phyloP scores from a whole-genome alignment of 2,329 filamentous ascomycete genomes.

The Ascochyta koolunga region DNA sequence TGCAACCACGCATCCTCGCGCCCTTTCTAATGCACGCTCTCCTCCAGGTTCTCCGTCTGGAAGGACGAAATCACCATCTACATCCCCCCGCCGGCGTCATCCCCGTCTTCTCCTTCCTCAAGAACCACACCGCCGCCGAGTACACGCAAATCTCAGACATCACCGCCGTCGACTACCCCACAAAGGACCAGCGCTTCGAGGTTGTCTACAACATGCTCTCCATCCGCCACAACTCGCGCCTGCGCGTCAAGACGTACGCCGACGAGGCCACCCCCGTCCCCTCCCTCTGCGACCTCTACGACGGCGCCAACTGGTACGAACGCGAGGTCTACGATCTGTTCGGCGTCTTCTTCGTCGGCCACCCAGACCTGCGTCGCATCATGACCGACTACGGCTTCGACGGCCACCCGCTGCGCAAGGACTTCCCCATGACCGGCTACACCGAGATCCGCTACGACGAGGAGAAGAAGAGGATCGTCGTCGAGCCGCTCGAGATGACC shows the following conservation, averaged over 20 bases:
- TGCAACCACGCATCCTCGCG: neutral
- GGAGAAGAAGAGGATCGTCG: slow-evolving; percentile 99
- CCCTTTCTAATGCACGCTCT: no score
- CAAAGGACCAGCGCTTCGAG: slow-evolving; percentile 93
- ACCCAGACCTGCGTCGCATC: slow-evolving; percentile 94
- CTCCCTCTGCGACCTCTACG: slow-evolving; percentile 82
- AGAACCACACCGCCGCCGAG: slow-evolving; percentile 96
- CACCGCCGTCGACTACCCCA: slow-evolving; percentile 94
- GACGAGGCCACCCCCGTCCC: slow-evolving; percentile 95
- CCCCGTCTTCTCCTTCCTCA: slow-evolving; percentile 92
- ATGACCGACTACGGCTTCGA: slow-evolving; percentile 99
- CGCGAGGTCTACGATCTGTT: slow-evolving; percentile 97
- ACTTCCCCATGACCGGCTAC: slow-evolving; percentile 97
- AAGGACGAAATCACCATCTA: slow-evolving; percentile 98
- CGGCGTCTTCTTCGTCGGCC: slow-evolving; percentile 93
- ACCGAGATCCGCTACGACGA: slow-evolving; percentile 98
- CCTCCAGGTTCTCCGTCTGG: slow-evolving; percentile 88
- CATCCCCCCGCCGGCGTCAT: slow-evolving; percentile 88
- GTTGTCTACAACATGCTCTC: slow-evolving; percentile 97
- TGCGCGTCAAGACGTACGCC: slow-evolving; percentile 98
- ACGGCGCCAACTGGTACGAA: slow-evolving; percentile 99
- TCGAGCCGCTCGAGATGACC: slow-evolving; percentile 95
- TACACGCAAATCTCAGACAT: slow-evolving; percentile 93
- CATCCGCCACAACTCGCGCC: slow-evolving; percentile 93
- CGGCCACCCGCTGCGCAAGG: slow-evolving; percentile 94